Conservation (phyloP, 2,329 filamentous ascomycete species). For the Helotiales sp. region DNA sequence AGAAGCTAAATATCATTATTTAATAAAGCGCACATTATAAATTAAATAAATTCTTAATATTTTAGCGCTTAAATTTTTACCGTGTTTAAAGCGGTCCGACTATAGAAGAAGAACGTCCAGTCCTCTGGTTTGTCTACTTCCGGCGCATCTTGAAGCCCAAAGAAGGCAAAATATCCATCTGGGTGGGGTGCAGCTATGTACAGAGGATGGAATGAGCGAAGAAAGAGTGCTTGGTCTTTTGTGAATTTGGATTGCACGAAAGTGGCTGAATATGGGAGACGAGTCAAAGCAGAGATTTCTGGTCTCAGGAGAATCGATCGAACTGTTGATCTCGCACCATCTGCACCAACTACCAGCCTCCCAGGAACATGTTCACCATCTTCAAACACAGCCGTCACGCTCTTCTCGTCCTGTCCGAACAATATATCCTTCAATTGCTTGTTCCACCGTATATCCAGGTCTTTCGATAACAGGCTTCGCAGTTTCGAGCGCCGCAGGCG, state of each 20-base stretch:
- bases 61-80: no score
- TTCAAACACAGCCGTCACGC: slow-evolving; percentile 42
- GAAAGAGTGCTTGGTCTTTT: slow-evolving; percentile 49
- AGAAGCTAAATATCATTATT: no score
- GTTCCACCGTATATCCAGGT: slow-evolving; percentile 46
- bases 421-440: slow-evolving; percentile 47
- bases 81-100: no score
- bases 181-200: slow-evolving; percentile 51
- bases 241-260: slow-evolving; percentile 51
- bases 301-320: slow-evolving; percentile 42
- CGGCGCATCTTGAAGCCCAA: slow-evolving; percentile 50
- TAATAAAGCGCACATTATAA: no score
- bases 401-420: slow-evolving; percentile 39
- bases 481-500: slow-evolving; percentile 46
- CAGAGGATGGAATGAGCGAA: slow-evolving; percentile 52
- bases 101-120: slow-evolving; percentile 54
- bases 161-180: slow-evolving; percentile 50
- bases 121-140: slow-evolving; percentile 46
- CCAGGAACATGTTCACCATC: slow-evolving; percentile 42
- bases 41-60: no score
- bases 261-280: slow-evolving; percentile 51
- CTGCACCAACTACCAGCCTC: slow-evolving; percentile 44
- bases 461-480: slow-evolving; percentile 44
- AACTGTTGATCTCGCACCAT: slow-evolving; percentile 43
- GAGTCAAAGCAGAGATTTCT: slow-evolving; percentile 42